These are phyloP conservation scores for Heliamphora exappendiculata DNA, from an alignment of 148 eudicot genomes.

Conservation along the genomic window DNA sequence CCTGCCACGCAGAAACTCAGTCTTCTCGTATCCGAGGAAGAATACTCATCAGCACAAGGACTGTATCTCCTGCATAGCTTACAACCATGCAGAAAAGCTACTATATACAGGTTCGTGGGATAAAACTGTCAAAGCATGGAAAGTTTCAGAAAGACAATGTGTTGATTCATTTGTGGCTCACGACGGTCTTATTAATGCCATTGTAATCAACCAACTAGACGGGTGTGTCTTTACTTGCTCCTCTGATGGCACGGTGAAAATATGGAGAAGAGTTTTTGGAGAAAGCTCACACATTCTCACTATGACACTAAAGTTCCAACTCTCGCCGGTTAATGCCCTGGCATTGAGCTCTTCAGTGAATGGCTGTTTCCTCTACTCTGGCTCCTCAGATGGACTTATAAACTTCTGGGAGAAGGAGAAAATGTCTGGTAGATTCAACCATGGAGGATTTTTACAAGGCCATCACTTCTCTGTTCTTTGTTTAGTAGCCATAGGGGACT, in stretches of 20 bases:
- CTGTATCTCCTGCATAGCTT: conserved; percentile 60
- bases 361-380: conserved; percentile 47
- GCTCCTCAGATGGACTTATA: conserved; percentile 55
- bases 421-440: conserved; percentile 46
- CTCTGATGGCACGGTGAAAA: conserved; percentile 53
- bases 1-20: conserved; percentile 29
- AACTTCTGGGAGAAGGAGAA: conserved; percentile 58
- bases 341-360: conserved; percentile 32
- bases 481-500: conserved; percentile 33
- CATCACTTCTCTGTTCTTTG: conserved; percentile 57
- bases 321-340: conserved; percentile 49
- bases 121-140: conserved; percentile 52
- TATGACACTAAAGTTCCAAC: conserved; percentile 49
- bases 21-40: conserved; percentile 17
- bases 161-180: conserved; percentile 61
- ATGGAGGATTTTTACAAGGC: conserved; percentile 58
- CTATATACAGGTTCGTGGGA: conserved; percentile 65
- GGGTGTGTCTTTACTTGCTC: conserved; percentile 62
- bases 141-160: conserved; percentile 35
- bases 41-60: conserved; percentile 35
- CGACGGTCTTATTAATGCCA: conserved; percentile 39
- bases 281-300: conserved; percentile 53
- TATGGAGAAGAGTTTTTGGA: conserved; percentile 59
- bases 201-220: conserved; percentile 51
- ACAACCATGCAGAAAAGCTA: conserved; percentile 45